Evolutionary conservation across 257 asterid genomes (phyloP), one percentile per base, ranked within the genome.

Genomic region (Ehretia macrophylla): DNA sequence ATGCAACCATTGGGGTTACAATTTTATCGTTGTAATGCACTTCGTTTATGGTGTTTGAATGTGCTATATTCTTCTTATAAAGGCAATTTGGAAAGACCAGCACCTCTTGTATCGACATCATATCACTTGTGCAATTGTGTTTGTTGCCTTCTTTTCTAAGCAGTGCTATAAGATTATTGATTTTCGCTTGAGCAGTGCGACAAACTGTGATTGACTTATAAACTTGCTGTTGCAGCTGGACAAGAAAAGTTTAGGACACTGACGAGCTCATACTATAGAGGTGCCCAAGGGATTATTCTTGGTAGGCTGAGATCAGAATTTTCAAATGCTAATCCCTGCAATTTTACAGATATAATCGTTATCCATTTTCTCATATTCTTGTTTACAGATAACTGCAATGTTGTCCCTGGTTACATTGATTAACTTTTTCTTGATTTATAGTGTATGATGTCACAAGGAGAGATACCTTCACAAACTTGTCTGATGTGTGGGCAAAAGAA

Each of bases 371-470:
- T 8, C 51, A 17, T 55, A 18, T 56, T 45, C 46, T 13, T 60
- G 58, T 55, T 46, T 22, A 6, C n/a, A n/a, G n/a, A n/a, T 4
- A 0, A 51, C 35, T 27, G 35, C 35, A 27, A 27, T 27, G 35
- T 27, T 6, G 6, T 27, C 35, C 35, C 35, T 6, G 47, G 47
- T 50, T 46, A 55, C 47, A 64, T 51, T 56, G n/a, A 63, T 47
- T 55, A 49, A 66, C 35, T 51, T 57, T 50, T 46, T 56, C 35
- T 17, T 65, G 16, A 19, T 55, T 52, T 74, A 66, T 60, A 89
- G 97, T 89, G 56, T 89, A 89, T 70, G 97, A 89, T 61, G 97
- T 89, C 52, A 86, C 97, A 22, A 82, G 97, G 76, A 86, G 95
- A 78, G 92, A 89, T 37, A 80, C 92, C 53, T 89, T 86, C 62